Percentiles rank a stretch among this genome's conserved stretches.
These are phyloP conservation scores for Pseudogymnoascus sp. DNA, from an alignment of 2,329 filamentous ascomycete genomes.

Conservation along the genomic window DNA sequence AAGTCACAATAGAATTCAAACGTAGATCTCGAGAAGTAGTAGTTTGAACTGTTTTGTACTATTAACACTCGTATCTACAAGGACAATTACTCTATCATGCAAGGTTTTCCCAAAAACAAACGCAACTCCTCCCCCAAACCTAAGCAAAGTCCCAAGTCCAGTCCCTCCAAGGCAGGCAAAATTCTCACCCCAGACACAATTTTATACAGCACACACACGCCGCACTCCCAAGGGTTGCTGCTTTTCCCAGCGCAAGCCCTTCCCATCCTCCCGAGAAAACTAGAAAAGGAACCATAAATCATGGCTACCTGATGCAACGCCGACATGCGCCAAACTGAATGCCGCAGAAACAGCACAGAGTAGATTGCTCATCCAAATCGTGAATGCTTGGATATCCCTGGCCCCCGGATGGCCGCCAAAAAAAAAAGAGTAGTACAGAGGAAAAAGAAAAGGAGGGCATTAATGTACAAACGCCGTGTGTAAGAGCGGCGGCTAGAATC, in stretches of 20 bases:
- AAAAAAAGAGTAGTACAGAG: conserved; percentile 29
- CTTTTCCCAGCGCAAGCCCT: neutral
- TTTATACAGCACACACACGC: neutral
- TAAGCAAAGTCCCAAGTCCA: neutral
- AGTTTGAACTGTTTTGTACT: neutral
- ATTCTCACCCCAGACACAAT: neutral
- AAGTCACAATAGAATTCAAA: neutral
- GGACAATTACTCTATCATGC: neutral
- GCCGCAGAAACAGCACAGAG: conserved; percentile 19
- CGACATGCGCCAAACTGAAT: conserved; percentile 23
- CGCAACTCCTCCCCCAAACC: neutral
- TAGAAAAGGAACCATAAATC: conserved; percentile 6
- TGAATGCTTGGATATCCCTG: conserved; percentile 33
- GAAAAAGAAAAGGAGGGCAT: conserved; percentile 17
- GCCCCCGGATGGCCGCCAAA: conserved; percentile 33
- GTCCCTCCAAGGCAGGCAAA: neutral
- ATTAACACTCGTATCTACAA: neutral
- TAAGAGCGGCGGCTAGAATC: neutral
- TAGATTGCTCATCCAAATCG: conserved; percentile 47
- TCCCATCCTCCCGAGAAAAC: neutral
- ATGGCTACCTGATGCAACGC: conserved; percentile 23
- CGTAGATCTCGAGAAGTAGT: neutral
- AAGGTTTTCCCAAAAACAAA: neutral
- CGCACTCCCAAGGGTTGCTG: neutral
- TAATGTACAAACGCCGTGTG: conserved; percentile 25